Base-by-base conservation (phyloP, 179 eudicot genomes). In the Beta macrorhiza region DNA sequence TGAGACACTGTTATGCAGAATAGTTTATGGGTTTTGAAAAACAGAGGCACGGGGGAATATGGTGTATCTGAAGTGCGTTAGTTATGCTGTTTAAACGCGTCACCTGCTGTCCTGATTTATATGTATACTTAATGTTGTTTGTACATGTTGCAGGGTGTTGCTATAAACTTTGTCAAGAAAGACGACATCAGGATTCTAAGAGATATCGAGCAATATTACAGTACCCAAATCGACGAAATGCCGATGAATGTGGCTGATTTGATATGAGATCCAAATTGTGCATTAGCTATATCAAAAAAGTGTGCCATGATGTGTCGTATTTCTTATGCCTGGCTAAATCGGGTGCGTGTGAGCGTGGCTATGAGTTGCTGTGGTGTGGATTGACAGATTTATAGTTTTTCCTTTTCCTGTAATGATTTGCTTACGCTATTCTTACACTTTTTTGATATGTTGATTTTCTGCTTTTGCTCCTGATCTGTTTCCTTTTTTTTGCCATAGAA, bases 211-310 rank as follows among this genome's bases (percentile, higher is more conserved):
- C 98, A 95, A 80, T 95, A 95, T 76, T 95, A 95, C 90, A 95
- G 97, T 78, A 93, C 98, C 78, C 99, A 96, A 84, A 96, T 96
- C 16, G 98, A 96, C 69, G 98, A 96, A 83, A 94, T 96, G 98
- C 99, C 99, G 1, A 96, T 96, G 98, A 94, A 96, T 67, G 97
- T 96, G n/a, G 98, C 97, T 63, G 97, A 96, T 84, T 81, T 96
- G 78, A 96, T 96, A 83, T 92, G 82, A 85, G 79, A 17, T 62
- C 32, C 15, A 2, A 37, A 37, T 22, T 37, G 53, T 62, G 68
- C 42, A 6, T 62, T 47, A 47, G 42, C 42, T 0, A 37, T 37
- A 37, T 37, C 42, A 37, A 37, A 37, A 37, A 37, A 37, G 63
- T 68, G 59, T 83, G 82, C 47, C 12, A 37, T 72, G 55, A 83